phyloP scores from a whole-genome alignment of 257 asterid genomes.

The Galeopsis tetrahit region DNA sequence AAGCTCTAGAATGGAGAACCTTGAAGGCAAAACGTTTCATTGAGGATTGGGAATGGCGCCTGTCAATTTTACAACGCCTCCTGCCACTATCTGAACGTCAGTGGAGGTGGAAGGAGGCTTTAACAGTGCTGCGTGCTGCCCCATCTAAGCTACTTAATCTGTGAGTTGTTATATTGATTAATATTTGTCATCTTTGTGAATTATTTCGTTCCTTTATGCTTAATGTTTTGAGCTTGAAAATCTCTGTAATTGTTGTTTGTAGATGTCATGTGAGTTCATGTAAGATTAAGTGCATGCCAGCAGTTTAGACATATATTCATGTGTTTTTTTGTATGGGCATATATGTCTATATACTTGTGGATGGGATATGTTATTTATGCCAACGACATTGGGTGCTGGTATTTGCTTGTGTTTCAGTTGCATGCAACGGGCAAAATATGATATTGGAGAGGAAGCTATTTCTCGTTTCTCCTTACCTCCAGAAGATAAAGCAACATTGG shows the following conservation, averaged over 20 bases:
- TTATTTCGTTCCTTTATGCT: slow-evolving; percentile 21
- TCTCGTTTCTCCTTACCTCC: slow-evolving; percentile 93
- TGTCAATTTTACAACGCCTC: slow-evolving; percentile 89
- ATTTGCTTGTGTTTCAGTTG: slow-evolving; percentile 62
- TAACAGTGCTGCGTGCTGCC: slow-evolving; percentile 91
- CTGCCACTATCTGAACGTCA: slow-evolving; percentile 89
- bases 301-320: slow-evolving; percentile 15
- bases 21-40: slow-evolving; percentile 71
- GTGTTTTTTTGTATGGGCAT: slow-evolving; percentile 9
- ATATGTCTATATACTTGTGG: not conserved
- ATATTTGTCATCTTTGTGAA: slow-evolving; percentile 22
- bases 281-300: slow-evolving; percentile 21
- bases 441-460: slow-evolving; percentile 95
- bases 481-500: slow-evolving; percentile 95
- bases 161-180: slow-evolving; percentile 55
- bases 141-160: slow-evolving; percentile 95
- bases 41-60: slow-evolving; percentile 99
- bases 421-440: slow-evolving; percentile 98
- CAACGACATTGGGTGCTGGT: slow-evolving; percentile 28
- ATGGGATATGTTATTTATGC: slow-evolving; percentile 20
- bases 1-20: slow-evolving; percentile 88
- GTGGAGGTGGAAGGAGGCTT: slow-evolving; percentile 98
- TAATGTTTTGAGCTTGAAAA: slow-evolving; percentile 22
- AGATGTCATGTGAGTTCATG: slow-evolving; percentile 25
- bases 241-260: slow-evolving; percentile 29